phyloP scores from a whole-genome alignment of 257 asterid species.

The Fraxinus americana region DNA sequence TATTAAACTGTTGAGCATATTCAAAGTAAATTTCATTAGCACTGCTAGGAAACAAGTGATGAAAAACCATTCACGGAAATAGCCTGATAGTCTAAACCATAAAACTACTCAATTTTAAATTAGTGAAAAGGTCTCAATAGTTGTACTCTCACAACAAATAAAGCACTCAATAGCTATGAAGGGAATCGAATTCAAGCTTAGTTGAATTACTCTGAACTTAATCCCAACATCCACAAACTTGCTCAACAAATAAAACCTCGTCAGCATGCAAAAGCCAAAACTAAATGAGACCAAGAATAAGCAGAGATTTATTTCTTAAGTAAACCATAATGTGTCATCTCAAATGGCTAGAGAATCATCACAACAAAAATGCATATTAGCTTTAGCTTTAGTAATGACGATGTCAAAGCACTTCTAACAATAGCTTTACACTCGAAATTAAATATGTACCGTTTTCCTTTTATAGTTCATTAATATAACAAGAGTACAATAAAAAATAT shows the following conservation, averaged over 20 bases:
- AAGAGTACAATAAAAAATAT: conserved; percentile 3
- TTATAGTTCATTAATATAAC: neutral
- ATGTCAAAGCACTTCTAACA: conserved; percentile 9
- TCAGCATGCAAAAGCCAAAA: too few species aligned
- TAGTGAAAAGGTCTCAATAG: too few species aligned
- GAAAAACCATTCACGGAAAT: too few species aligned
- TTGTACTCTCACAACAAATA: conserved; percentile 3
- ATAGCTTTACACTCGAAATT: conserved; percentile 8
- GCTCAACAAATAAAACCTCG: neutral
- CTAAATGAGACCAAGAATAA: too few species aligned
- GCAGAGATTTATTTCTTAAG: too few species aligned
- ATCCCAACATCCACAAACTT: neutral
- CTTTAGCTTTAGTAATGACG: neutral
- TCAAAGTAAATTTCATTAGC: neutral
- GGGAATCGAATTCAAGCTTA: conserved; percentile 13
- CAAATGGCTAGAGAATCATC: neutral
- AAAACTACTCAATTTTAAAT: too few species aligned
- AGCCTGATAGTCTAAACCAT: too few species aligned
- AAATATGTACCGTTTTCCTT: neutral
- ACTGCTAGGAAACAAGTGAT: neutral
- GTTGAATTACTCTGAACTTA: conserved; percentile 6
- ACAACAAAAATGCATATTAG: neutral
- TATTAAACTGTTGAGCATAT: neutral
- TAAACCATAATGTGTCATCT: neutral
- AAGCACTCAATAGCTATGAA: neutral